Base-by-base conservation (phyloP, 176 grass and related monocot species). In the Themeda triandra region DNA sequence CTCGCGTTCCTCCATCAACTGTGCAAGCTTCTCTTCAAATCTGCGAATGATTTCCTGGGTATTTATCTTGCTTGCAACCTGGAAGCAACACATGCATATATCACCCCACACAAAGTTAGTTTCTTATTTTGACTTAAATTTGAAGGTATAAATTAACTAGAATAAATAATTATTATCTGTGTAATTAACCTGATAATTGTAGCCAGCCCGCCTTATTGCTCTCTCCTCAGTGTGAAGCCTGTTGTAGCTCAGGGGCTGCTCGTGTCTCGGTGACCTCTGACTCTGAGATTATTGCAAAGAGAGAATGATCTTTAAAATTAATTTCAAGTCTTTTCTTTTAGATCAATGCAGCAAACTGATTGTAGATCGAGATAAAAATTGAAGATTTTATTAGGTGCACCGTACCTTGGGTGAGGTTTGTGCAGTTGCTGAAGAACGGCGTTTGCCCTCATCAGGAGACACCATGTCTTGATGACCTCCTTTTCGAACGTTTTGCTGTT, bases 1-100 rank as follows among this genome's bases (percentile, higher is more conserved):
- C 56, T 98, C 95, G 24, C 90, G 92, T 73, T 98, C 90, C 85
- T 98, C 92, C 82, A 95, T 95, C 29, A 93, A 83, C 95, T 97
- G 87, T 40, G 88, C 75, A 53, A 95, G 73, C 64, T 93, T 95
- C 63, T 95, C 92, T 78, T 98, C 92, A 80, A 98, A 98, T 75
- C 92, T 95, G 10, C 85, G 76, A 79, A 98, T 94, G 36, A 95
- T 95, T 80, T 91, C 89, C 80, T 87, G 77, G 36, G 92, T 95
- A 80, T 92, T 92, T 90, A 93, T 90, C 88, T 98, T 95, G 85
- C 89, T 98, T 31, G 95, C 84, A 60, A 95, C 83, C 95, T 98
- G 81, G 23, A 63, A 68, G 15, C 19, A 74, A 46, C 13, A 11
- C 9, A 68, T 10, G n/a, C 40, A 49, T 13, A 35, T 35, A 35